These are phyloP conservation scores for Tanacetum coccineum DNA, from an alignment of 129 eudicot species.

Conservation along the genomic window DNA sequence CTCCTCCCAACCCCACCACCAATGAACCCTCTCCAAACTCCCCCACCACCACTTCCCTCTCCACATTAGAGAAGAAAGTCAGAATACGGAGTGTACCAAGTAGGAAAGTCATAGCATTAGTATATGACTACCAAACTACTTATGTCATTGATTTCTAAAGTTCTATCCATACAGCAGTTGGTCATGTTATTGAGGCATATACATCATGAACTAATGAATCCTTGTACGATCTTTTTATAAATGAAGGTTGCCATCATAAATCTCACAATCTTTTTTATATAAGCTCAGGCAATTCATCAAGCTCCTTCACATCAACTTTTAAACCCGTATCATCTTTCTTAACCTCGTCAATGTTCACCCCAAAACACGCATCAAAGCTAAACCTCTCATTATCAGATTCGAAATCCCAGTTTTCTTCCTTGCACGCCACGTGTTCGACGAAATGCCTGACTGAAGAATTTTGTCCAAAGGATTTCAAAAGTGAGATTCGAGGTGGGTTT, in stretches of 20 bases:
- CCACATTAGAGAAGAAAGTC: constrained; percentile 70
- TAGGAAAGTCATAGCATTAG: constrained; percentile 45
- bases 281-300: constrained; percentile 89
- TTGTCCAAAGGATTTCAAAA: constrained; percentile 15
- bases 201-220: background rate
- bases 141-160: too few relatives aligned
- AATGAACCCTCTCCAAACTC: too few relatives aligned
- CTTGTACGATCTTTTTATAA: constrained; percentile 16
- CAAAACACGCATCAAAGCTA: constrained; percentile 45
- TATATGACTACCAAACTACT: too few relatives aligned
- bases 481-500: constrained; percentile 4
- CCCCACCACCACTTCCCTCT: too few relatives aligned
- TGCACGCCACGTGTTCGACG: constrained; percentile 47
- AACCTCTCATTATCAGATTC: constrained; percentile 33
- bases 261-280: too few relatives aligned
- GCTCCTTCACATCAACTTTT: constrained; percentile 57
- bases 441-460: constrained; percentile 33
- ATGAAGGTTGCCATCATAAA: constrained; percentile 72
- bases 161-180: background rate
- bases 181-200: background rate
- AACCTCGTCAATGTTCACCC: constrained; percentile 25
- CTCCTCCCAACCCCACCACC: constrained; percentile 50
- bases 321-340: constrained; percentile 28
- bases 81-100: constrained; percentile 74
- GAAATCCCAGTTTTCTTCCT: constrained; percentile 27